Evolutionary conservation across 345 rosid genomes (phyloP), one percentile per base, ranked within the genome.

Genomic region (Hirschfeldia incana): DNA sequence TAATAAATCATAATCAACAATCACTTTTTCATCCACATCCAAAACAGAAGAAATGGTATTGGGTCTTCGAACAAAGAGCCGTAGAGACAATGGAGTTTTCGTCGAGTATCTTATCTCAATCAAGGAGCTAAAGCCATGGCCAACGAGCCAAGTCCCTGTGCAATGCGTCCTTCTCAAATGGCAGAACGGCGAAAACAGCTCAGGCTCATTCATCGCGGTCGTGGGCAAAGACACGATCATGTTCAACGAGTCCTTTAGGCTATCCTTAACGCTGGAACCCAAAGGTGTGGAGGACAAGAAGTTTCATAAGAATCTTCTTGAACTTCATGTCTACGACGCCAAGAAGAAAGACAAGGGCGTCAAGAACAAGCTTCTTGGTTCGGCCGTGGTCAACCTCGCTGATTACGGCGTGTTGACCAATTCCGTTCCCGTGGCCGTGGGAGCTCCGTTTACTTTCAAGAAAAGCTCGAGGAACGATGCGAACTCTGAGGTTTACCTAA

Each of bases 71-170:
- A 60, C 77, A 55, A 81, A 81, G 77, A 81, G 80, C 3, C 80
- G 83, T 27, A 76, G 34, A 67, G 83, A 76, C 77, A 80, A 80
- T 29, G 83, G 80, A 15, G 76, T 81, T 6, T 76, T 76, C 65
- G 69, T 81, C 8, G 80, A 81, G 39, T 81, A 81, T 66, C 49
- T 76, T n/a, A 72, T 81, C 70, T 75, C 74, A 4, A 71, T 81
- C 58, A 81, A 88, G 55, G 92, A 88, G 82, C 86, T 94, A 72
- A 88, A 78, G 83, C 98, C 98, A 82, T 92, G 98, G 97, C 90
- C 91, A 63, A 87, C 89, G 28, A 87, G 89, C 70, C 71, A 77
- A 21, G 85, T 70, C 65, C 81, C 91, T 4, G 81, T 77, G 26
- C 86, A 86, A 29, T 81, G 90, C 49, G 75, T 92, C 27, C 81